Percentiles rank a stretch among this genome's conserved stretches.
These are phyloP conservation scores for Boletus rufocinnamomeus DNA, from an alignment of 768 basidiomycete species.

Conservation along the genomic window DNA sequence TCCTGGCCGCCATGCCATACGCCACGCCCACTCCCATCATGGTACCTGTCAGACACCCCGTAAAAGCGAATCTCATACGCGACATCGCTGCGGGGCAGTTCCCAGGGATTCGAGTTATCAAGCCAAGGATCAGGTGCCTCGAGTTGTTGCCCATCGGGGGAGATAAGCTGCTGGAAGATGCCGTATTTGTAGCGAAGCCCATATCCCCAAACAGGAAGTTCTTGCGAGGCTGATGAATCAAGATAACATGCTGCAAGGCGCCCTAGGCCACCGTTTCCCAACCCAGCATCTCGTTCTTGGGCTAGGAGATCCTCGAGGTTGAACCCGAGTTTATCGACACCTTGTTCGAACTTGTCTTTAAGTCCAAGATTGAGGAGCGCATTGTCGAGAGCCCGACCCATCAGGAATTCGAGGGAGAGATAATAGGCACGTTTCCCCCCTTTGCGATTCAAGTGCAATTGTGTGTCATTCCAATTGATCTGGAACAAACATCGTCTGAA, in stretches of 20 bases:
- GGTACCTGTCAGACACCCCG: conserved; percentile 71
- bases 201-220: conserved; percentile 95
- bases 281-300: conserved; percentile 89
- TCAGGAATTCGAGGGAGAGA: conserved; percentile 91
- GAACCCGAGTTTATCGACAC: conserved; percentile 82
- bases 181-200: conserved; percentile 92
- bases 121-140: conserved; percentile 96
- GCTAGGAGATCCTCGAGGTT: conserved; percentile 84
- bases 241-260: conserved; percentile 97
- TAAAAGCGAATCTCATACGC: conserved; percentile 87
- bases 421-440: conserved; percentile 92
- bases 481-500: conserved; percentile 25
- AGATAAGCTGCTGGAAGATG: conserved; percentile 94
- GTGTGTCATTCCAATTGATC: conserved; percentile 87
- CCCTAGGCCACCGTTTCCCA: conserved; percentile 95
- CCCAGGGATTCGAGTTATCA: conserved; percentile 86
- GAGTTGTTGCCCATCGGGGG: conserved; percentile 78
- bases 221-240: conserved; percentile 87
- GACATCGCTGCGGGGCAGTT: conserved; percentile 84
- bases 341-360: conserved; percentile 70
- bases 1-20: conserved; percentile 90
- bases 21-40: conserved; percentile 60
- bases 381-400: conserved; percentile 78
- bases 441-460: conserved; percentile 75
- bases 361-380: conserved; percentile 87